These are phyloP conservation scores for Pisolithus albus DNA, from an alignment of 768 basidiomycete species.

Conservation along the genomic window DNA sequence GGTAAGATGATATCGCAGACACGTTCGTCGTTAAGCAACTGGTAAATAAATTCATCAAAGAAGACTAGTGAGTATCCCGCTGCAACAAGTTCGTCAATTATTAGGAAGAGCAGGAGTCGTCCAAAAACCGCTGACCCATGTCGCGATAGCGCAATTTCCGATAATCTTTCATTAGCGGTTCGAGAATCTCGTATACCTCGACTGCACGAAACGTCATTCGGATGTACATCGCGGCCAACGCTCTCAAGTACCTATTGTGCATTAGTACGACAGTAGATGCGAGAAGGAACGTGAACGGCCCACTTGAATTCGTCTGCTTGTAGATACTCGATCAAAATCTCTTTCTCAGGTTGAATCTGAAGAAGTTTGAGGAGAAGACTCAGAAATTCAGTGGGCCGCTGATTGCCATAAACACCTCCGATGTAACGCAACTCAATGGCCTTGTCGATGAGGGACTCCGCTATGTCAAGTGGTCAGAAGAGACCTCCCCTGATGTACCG, in stretches of 20 bases:
- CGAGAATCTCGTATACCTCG: slow-evolving; percentile 89
- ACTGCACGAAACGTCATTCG: slow-evolving; percentile 88
- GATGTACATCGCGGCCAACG: slow-evolving; percentile 88
- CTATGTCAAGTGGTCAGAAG: slow-evolving; percentile 32
- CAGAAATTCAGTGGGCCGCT: slow-evolving; percentile 89
- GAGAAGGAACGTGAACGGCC: slow-evolving; percentile 21
- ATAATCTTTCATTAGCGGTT: slow-evolving; percentile 92
- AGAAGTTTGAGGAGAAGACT: slow-evolving; percentile 89
- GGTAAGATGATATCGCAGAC: slow-evolving; percentile 97
- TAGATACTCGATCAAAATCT: slow-evolving; percentile 92
- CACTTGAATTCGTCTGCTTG: slow-evolving; percentile 98
- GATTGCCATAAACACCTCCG: slow-evolving; percentile 94
- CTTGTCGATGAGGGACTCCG: slow-evolving; percentile 90
- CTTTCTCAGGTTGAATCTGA: slow-evolving; percentile 96
- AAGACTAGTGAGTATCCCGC: slow-evolving; percentile 81
- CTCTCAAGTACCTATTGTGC: slow-evolving; percentile 74
- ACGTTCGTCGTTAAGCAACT: slow-evolving; percentile 78
- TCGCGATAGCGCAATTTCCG: slow-evolving; percentile 77
- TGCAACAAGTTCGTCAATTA: slow-evolving; percentile 23
- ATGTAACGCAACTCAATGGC: slow-evolving; percentile 75
- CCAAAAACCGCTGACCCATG: slow-evolving; percentile 52
- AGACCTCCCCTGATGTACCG: background rate
- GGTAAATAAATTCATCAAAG: slow-evolving; percentile 90
- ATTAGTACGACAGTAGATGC: background rate
- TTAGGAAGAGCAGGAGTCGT: slow-evolving; percentile 1